Base-by-base conservation (phyloP, 805 yeast species). In the Saccharomycopsis microspora region DNA sequence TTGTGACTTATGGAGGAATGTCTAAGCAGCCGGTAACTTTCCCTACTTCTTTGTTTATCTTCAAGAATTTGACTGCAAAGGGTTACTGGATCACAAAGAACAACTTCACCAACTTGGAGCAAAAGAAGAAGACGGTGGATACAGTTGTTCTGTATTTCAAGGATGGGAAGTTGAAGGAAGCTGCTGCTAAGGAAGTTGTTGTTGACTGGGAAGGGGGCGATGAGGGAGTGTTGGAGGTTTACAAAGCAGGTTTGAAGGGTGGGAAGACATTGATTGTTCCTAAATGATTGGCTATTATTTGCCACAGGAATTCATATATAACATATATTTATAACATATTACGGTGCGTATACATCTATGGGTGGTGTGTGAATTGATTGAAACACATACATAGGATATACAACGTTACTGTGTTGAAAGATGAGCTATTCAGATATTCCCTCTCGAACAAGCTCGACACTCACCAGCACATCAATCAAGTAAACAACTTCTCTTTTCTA, bases 1-100 rank as follows among this genome's bases (percentile, higher is more conserved):
- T 93, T 70, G 76, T 88, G 56, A 87, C 97, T 1, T 93, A 93
- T 60, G 99, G 99, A 34, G 97, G 95, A 37, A 93, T 93, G 98
- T 86, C 97, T 3, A 80, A 82, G 71, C 89, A 86, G 66, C 98
- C 98, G 1, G 94, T 93, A 7, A 75, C 77, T n/a, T 65, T 93
- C 48, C 96, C 97, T 38, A 87, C 96, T 1, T 78, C 95, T 0
- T 67, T 85, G 51, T 85, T 85, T 60, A 89, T 93, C 54, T 93
- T 93, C 71, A 93, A 90, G 64, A 84, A 89, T 59, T 65, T 93
- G 48, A 79, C 83, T 4, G 79, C 88, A 46, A 75, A 80, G 32
- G 99, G 99, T 0, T 93, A 85, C 68, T 93, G 99, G 99, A 80
- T 88, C 49, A 84, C 96, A 8, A 78, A 69, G 41, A 78, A 78